These are phyloP conservation scores for Chlamydomonas sp. DNA, from an alignment of 139 green algal species.

Conservation along the genomic window DNA sequence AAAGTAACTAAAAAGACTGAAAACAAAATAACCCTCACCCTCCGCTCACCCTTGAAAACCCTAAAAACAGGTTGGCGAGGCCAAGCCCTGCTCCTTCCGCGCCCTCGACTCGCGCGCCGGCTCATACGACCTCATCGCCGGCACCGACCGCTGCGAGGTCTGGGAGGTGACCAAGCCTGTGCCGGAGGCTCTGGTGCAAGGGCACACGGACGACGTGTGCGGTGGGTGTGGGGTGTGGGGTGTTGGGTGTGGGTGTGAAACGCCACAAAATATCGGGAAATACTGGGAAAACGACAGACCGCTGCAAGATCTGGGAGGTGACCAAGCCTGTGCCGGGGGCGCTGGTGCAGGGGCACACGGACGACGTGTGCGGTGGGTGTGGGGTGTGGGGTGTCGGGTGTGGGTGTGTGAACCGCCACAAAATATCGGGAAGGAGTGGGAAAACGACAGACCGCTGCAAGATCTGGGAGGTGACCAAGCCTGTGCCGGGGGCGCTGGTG, in stretches of 20 bases:
- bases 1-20: too few species aligned
- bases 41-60: too few species aligned
- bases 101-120: constrained; percentile 35
- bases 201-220: constrained; percentile 34
- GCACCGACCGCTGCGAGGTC: constrained; percentile 25
- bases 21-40: too few species aligned
- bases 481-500: constrained; percentile 31
- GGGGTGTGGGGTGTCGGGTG: too few species aligned
- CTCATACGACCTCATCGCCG: constrained; percentile 33
- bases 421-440: too few species aligned
- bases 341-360: constrained; percentile 39
- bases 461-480: constrained; percentile 47
- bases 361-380: too few species aligned
- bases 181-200: constrained; percentile 22
- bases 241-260: too few species aligned
- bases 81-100: constrained; percentile 30
- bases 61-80: constrained; percentile 38
- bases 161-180: constrained; percentile 19
- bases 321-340: constrained; percentile 30
- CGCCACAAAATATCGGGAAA: too few species aligned
- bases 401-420: too few species aligned
- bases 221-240: too few species aligned
- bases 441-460: constrained; percentile 38
- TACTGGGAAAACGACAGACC: too few species aligned
- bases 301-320: constrained; percentile 46